Percentiles rank a stretch among this genome's conserved stretches.
Evolutionary conservation across 140 eudicot species (phyloP).

Genomic region (Erigeron philadelphicus): DNA sequence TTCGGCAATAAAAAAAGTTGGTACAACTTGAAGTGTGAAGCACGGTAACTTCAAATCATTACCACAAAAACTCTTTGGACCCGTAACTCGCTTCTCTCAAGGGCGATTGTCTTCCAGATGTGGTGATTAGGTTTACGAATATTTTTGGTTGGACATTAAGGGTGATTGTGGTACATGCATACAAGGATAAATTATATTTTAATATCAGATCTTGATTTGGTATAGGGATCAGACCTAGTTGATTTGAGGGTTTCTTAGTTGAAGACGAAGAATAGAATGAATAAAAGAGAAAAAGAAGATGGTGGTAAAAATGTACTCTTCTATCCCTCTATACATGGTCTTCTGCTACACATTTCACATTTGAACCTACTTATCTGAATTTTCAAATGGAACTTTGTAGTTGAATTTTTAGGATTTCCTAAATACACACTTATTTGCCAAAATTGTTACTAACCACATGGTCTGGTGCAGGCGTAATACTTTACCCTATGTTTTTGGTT

Average conservation of each 20-base stretch:
- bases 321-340: background rate
- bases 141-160: too few species aligned
- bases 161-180: too few species aligned
- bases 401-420: background rate
- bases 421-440: background rate
- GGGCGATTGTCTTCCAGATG: background rate
- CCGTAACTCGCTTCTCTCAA: constrained; percentile 3
- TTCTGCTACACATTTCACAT: background rate
- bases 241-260: background rate
- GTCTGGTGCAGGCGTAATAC: background rate
- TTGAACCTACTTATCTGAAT: background rate
- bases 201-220: background rate
- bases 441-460: background rate
- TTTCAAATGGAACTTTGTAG: background rate
- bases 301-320: background rate
- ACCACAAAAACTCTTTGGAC: background rate
- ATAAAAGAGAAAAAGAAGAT: background rate
- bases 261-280: background rate
- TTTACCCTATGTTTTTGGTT: background rate
- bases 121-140: background rate
- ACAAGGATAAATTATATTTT: too few species aligned
- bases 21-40: background rate
- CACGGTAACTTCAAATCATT: background rate
- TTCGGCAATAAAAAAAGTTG: background rate
- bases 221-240: background rate